Base-by-base conservation (phyloP, 768 basidiomycete species). In the Pisolithus orientalis region DNA sequence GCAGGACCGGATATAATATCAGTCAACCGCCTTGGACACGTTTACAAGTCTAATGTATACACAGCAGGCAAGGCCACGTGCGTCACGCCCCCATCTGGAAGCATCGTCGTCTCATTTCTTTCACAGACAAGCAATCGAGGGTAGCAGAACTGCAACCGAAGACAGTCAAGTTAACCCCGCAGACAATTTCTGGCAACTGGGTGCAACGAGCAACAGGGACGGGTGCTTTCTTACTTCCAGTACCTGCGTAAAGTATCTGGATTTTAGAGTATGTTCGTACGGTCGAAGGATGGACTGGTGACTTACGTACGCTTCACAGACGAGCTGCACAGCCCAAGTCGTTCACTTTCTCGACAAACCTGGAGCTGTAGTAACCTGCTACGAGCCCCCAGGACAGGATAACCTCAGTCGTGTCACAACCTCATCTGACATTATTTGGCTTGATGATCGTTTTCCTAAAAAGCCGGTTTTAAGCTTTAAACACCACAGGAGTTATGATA, bases 401-500 rank as follows among this genome's bases (percentile, higher is more conserved):
- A 62, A 76, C 43, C 64, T 83, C 38, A 59, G 83, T 29, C 75
- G 78, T 3, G 56, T 87, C 3, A 76, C 75, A 29, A 80, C 87
- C 1, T 90, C 86, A 1, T 71, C 69, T 1, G 75, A 84, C 43
- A 58, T 90, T 14, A 56, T 84, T 13, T 91, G 89, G 88, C 63
- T 90, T 28, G 89, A 92, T 60, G 69, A 73, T 28, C 78, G 88
- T 31, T 77, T 74, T 58, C 66, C 75, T n/a, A 62, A 62, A 24
- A 79, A 70, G 53, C 85, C 87, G 6, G 60, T 90, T 4, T 57
- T 91, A 8, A 79, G 76, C 4, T 77, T 77, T 57, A 79, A 75
- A 50, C 89, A 92, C 63, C 69, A 74, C 45, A 74, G 87, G 17
- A 70, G 75, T 37, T 75, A 69, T 45, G 88, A 91, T 62, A 75